Evolutionary conservation across 2,329 filamentous ascomycete species (phyloP), one percentile per base, ranked within the genome.

Genomic region (Tothia fuscella): DNA sequence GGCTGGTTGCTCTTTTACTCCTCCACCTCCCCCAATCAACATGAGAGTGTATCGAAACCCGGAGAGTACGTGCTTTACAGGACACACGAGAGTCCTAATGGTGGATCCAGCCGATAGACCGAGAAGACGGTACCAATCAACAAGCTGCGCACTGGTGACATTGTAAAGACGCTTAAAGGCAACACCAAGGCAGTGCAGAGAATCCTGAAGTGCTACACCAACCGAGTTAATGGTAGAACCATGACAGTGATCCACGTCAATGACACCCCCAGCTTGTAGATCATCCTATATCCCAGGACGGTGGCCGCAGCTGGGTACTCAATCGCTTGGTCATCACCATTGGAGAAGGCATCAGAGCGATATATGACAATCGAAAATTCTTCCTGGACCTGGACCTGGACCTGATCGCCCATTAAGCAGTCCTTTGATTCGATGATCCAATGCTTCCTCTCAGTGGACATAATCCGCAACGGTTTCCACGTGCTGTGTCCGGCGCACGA

Each of bases 171-270:
- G 39, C 41, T 40, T 29, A 6, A 43, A 20, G 41, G 41, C 6
- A 43, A 43, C 6, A 43, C 6, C 33, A 43, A 29, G 41, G 41
- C 22, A 39, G 41, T 43, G 22, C 33, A 24, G 21, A 43, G 20
- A 13, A 34, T 43, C 20, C 21, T 43, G 29, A 20, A 43, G 21
- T 43, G 22, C 39, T 22, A 43, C 21, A 43, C 41, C 20, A 24
- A 43, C 41, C 19, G 39, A 34, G 24, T 34, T 28, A 43, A 43
- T 39, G 41, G 41, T 21, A 43, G 41, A 34, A 43, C 41, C 21
- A 43, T 43, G 22, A 43, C 22, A 29, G 41, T 43, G 19, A 43
- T 43, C 21, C 7, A 33, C 33, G 33, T 43, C 14, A 43, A 43
- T 21, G 33, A 43, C 33, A 21, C 41, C 22, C 39, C 41, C 33